Base-by-base conservation (phyloP, 305 asterid genomes). In the Solanum aculeatissimum region DNA sequence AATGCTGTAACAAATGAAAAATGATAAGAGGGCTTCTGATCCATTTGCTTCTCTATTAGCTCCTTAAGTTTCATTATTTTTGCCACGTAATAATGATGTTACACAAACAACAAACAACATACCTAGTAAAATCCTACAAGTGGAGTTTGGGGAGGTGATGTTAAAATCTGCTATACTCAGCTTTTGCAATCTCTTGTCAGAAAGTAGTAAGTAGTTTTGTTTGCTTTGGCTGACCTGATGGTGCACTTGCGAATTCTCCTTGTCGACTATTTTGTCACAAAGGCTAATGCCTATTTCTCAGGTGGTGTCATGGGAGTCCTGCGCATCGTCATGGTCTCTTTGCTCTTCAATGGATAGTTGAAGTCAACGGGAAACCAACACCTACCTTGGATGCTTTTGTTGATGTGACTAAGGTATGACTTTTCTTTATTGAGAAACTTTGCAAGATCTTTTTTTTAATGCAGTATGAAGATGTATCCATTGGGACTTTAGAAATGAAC, bases 261-360 rank as follows among this genome's bases (percentile, higher is more conserved):
- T 77, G 27, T 23, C 45, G 6, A 51, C 63, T 27, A 29, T 29
- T 49, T 77, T 54, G 47, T 51, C 47, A 12, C 43, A 77, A 51
- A 27, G 63, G 29, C 38, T 21, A 83, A 69, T 83, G 21, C 16
- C 57, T 8, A 84, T n/a, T 83, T 84, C 85, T 88, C 94, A 97
- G 99, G 95, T 95, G 98, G 99, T 97, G 98, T 88, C 98, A 97
- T 78, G 99, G 99, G 81, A 97, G 99, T 91, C 99, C 99, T 82
- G 99, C 80, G 23, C 97, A 97, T 87, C 91, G 98, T 43, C 95
- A 94, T 90, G 98, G 99, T 89, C 91, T 95, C 80, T 97, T 93
- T 88, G 98, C 99, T 83, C 98, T 95, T 84, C 99, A 97, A 86
- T 97, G 98, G 98, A 97, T 95, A 72, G 95, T 94, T 23, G 98